Evolutionary conservation across 2,329 filamentous ascomycete genomes (phyloP).

Genomic region (Chaetomiaceae sp.): DNA sequence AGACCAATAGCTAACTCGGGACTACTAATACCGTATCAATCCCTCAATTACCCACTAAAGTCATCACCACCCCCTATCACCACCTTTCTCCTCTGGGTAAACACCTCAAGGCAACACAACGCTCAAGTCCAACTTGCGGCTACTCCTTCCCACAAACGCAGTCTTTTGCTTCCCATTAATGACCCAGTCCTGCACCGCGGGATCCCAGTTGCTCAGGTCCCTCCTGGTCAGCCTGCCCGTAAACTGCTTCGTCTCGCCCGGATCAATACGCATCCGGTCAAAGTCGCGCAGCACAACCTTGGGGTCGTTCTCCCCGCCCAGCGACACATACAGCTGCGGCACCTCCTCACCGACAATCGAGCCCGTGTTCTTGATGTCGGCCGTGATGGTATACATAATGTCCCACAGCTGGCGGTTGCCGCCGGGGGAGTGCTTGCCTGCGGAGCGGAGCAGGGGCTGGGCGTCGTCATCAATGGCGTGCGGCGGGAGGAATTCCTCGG

Average conservation of each 20-base stretch:
- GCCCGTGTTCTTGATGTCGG: constrained; percentile 69
- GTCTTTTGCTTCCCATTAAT: constrained; percentile 49
- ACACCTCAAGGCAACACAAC: constrained; percentile 9
- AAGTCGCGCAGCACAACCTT: constrained; percentile 70
- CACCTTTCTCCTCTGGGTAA: too few species aligned
- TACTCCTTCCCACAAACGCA: constrained; percentile 52
- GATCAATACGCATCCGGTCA: constrained; percentile 66
- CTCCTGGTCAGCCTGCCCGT: constrained; percentile 66
- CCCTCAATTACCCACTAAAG: too few species aligned
- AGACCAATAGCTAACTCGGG: too few species aligned
- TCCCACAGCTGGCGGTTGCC: constrained; percentile 65
- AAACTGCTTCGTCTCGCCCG: constrained; percentile 66
- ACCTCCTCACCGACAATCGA: constrained; percentile 62
- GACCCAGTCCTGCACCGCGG: constrained; percentile 77
- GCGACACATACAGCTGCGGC: constrained; percentile 72
- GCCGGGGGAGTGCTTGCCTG: constrained; percentile 48
- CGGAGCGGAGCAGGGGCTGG: constrained; percentile 50
- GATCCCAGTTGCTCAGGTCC: constrained; percentile 86
- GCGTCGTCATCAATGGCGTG: constrained; percentile 51
- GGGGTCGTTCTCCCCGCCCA: constrained; percentile 73
- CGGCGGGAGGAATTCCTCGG: constrained; percentile 57
- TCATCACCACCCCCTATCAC: neutral
- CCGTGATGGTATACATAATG: constrained; percentile 62
- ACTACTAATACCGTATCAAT: too few species aligned
- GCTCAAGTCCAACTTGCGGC: constrained; percentile 44